These are phyloP conservation scores for Mortierella antarctica DNA, from an alignment of 192 early-diverging fungal genomes.

Conservation along the genomic window DNA sequence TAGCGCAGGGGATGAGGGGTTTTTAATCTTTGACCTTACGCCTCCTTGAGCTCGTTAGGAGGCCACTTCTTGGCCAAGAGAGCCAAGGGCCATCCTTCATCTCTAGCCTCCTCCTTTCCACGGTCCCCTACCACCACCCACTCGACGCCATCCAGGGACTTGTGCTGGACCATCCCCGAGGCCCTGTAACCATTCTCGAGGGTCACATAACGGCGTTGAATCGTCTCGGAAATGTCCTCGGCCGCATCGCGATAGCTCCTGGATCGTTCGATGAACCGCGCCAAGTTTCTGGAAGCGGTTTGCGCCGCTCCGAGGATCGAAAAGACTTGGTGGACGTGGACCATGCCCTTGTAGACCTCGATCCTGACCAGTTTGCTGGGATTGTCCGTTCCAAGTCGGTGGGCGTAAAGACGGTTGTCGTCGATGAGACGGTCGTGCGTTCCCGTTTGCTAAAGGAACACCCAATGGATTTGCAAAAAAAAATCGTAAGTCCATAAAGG, in stretches of 20 bases:
- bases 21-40: no score
- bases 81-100: conserved; percentile 35
- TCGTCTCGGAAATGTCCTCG: neutral
- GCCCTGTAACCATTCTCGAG: neutral
- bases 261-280: conserved; percentile 34
- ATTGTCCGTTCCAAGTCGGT: conserved; percentile 35
- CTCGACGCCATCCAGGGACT: conserved; percentile 17
- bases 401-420: conserved; percentile 35
- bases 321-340: conserved; percentile 41
- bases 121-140: conserved; percentile 21
- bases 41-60: neutral
- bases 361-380: conserved; percentile 14
- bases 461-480: neutral
- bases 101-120: conserved; percentile 24
- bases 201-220: neutral
- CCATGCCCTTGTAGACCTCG: conserved; percentile 29
- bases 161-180: conserved; percentile 5
- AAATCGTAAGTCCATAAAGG: neutral
- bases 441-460: conserved; percentile 26
- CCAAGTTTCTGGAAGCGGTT: conserved; percentile 18
- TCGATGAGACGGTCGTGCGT: conserved; percentile 43
- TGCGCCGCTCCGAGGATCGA: neutral
- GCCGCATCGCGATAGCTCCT: conserved; percentile 5
- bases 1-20: no score
- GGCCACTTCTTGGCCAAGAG: conserved; percentile 25